Conservation (phyloP, 139 green algal genomes). For the Chloropicon primus region DNA sequence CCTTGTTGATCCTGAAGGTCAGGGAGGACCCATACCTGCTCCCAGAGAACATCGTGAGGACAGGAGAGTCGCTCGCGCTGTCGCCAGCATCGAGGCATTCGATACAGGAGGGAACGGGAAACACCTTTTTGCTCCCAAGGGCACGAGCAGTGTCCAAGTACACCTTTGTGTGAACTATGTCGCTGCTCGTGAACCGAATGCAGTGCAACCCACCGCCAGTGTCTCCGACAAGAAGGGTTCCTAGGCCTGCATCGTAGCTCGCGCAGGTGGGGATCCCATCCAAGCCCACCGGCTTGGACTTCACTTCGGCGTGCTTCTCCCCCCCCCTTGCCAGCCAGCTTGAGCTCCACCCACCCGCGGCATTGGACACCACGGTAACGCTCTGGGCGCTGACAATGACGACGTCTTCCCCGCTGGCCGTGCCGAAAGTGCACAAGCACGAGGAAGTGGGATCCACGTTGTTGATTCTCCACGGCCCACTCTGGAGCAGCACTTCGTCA, state of each 20-base stretch:
- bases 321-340: not conserved
- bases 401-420: not conserved
- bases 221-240: not conserved
- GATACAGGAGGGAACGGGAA: too few species aligned
- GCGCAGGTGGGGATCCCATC: not conserved
- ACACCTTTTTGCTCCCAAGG: too few species aligned
- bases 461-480: not conserved
- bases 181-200: not conserved
- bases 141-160: too few species aligned
- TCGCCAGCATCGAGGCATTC: too few species aligned
- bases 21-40: too few species aligned
- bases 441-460: not conserved
- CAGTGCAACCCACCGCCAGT: not conserved
- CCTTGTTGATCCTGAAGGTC: too few species aligned
- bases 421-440: not conserved
- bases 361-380: not conserved
- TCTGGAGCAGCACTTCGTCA: not conserved
- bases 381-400: too few species aligned
- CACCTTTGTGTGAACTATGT: too few species aligned
- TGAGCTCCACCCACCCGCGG: not conserved
- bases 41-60: too few species aligned
- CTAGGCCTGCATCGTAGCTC: not conserved
- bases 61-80: too few species aligned
- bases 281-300: not conserved
- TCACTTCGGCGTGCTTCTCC: too few species aligned